These are phyloP conservation scores for Prunus fruticosa DNA, from an alignment of 306 rosid species.

Conservation along the genomic window DNA sequence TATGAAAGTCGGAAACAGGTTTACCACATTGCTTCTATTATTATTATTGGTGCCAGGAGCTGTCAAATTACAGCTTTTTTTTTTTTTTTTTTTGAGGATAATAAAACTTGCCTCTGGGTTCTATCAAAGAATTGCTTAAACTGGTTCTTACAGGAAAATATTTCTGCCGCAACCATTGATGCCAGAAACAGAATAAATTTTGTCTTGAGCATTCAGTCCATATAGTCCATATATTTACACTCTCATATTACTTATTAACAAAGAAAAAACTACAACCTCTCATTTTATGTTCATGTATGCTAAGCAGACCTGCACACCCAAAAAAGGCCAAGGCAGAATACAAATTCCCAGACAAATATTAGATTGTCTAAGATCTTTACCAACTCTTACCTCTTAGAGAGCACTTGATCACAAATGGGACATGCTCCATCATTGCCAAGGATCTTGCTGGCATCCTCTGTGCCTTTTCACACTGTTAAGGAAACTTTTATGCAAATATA, in stretches of 20 bases:
- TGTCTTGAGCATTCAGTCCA: neutral
- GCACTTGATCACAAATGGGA: slow-evolving; percentile 95
- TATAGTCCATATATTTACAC: neutral
- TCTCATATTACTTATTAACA: neutral
- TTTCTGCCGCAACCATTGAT: slow-evolving; percentile 8
- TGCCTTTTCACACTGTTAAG: slow-evolving; percentile 61
- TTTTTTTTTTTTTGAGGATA: no score
- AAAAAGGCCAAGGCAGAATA: neutral
- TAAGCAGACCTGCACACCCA: neutral
- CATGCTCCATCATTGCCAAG: slow-evolving; percentile 90
- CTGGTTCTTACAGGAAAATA: neutral
- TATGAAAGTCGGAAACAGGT: slow-evolving; percentile 7
- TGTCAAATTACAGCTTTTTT: slow-evolving; percentile 7
- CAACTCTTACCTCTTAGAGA: slow-evolving; percentile 77
- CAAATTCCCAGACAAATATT: slow-evolving; percentile 2
- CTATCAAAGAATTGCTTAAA: neutral
- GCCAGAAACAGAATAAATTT: slow-evolving; percentile 5
- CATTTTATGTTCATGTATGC: slow-evolving; percentile 10
- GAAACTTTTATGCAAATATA: slow-evolving; percentile 28
- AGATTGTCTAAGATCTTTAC: neutral
- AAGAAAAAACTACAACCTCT: neutral
- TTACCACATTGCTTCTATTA: slow-evolving; percentile 7
- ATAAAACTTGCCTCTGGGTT: neutral
- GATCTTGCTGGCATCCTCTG: slow-evolving; percentile 94
- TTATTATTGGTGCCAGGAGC: slow-evolving; percentile 10